Conservation (phyloP, 257 asterid species). For the Pogostemon cablin region DNA sequence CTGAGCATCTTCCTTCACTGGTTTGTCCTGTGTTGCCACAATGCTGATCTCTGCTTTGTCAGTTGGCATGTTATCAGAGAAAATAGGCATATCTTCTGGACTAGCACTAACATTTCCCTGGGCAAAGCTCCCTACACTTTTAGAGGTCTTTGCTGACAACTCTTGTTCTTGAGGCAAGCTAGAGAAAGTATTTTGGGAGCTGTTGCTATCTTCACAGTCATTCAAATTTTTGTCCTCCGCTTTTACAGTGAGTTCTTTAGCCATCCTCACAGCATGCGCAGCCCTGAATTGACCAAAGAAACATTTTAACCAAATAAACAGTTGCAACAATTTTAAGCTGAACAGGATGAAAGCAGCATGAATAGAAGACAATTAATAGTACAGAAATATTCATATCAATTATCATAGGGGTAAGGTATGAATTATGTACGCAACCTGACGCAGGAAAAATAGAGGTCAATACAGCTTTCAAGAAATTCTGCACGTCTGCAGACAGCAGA, state of each 20-base stretch:
- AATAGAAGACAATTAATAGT: constrained; percentile 28
- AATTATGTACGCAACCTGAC: constrained; percentile 64
- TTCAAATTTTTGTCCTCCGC: constrained; percentile 70
- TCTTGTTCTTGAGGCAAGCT: constrained; percentile 92
- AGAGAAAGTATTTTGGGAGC: constrained; percentile 90
- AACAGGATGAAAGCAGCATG: constrained; percentile 19
- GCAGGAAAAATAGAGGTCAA: constrained; percentile 94
- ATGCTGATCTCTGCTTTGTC: constrained; percentile 48
- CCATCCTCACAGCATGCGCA: constrained; percentile 91
- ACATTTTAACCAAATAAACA: constrained; percentile 31
- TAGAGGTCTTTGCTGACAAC: constrained; percentile 76
- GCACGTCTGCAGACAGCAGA: constrained; percentile 84
- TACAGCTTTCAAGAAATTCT: constrained; percentile 94
- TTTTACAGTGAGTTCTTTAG: constrained; percentile 71
- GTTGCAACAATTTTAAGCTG: constrained; percentile 17
- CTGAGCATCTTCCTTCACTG: constrained; percentile 51
- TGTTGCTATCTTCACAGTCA: constrained; percentile 74
- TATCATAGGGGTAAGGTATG: constrained; percentile 20
- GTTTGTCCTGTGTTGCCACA: constrained; percentile 45
- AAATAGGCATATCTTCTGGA: constrained; percentile 71
- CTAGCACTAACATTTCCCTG: constrained; percentile 83
- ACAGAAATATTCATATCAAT: background rate
- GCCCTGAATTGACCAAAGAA: constrained; percentile 61
- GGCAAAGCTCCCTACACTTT: constrained; percentile 79
- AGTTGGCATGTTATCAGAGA: constrained; percentile 38